These are phyloP conservation scores for Verticillium isaacii DNA, from an alignment of 2,329 filamentous ascomycete genomes.

Conservation along the genomic window DNA sequence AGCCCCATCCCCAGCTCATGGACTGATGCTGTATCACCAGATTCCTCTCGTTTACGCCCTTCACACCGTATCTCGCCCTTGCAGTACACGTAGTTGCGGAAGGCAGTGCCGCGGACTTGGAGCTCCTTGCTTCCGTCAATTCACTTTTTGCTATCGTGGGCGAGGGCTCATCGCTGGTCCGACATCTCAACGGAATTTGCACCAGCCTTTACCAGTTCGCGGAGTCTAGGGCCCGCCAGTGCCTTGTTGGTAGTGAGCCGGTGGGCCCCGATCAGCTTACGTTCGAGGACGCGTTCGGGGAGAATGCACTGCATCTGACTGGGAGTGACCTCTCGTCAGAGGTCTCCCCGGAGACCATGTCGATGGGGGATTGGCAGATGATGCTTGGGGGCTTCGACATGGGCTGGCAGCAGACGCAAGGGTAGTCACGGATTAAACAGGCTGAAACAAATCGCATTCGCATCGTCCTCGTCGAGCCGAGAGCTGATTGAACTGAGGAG, in stretches of 20 bases:
- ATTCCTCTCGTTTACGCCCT: neutral
- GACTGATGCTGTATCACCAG: neutral
- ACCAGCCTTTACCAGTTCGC: neutral
- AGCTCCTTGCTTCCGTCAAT: neutral
- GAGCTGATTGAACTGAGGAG: no score
- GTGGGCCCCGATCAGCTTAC: neutral
- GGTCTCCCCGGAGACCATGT: neutral
- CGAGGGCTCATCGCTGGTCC: neutral
- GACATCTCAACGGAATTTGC: neutral
- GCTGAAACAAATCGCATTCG: no score
- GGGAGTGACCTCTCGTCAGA: neutral
- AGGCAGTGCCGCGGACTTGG: neutral
- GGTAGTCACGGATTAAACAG: no score
- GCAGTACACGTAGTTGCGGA: neutral
- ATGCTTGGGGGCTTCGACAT: neutral
- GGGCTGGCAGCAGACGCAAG: neutral
- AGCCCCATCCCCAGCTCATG: no score
- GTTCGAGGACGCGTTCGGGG: neutral
- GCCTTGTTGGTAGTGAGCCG: neutral
- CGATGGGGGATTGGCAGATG: neutral
- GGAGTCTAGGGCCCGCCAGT: neutral
- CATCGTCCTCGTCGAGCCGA: no score
- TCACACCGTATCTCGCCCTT: neutral
- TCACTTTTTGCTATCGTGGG: neutral
- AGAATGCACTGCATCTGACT: neutral